These are phyloP conservation scores for Nakazawaea molendinolei DNA, from an alignment of 805 yeast species.

Conservation along the genomic window DNA sequence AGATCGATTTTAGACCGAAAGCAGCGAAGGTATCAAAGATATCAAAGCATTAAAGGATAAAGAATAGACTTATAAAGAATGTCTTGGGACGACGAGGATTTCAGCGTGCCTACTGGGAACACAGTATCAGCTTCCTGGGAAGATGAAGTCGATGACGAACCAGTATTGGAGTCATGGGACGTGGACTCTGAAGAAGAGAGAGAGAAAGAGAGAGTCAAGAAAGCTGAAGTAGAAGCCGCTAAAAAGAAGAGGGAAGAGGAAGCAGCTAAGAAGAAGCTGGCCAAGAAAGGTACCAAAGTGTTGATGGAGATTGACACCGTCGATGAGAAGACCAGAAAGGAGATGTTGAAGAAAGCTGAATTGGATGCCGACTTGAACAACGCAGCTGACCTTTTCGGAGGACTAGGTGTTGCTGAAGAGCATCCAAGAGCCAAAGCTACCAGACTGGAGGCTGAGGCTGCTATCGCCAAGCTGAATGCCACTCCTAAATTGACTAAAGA, in stretches of 20 bases:
- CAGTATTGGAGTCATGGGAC: slow-evolving; percentile 88
- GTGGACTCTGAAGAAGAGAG: slow-evolving; percentile 66
- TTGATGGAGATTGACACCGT: slow-evolving; percentile 56
- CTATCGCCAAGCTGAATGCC: slow-evolving; percentile 28
- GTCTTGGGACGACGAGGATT: slow-evolving; percentile 76
- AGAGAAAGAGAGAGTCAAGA: slow-evolving; percentile 28
- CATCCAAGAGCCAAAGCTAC: slow-evolving; percentile 53
- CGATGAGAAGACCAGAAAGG: slow-evolving; percentile 69
- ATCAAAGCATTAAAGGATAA: too few species aligned
- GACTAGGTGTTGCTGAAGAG: slow-evolving; percentile 48
- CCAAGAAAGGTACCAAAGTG: slow-evolving; percentile 30
- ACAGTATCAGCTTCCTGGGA: slow-evolving; percentile 72
- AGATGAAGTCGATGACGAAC: slow-evolving; percentile 70
- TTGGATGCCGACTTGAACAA: slow-evolving; percentile 80
- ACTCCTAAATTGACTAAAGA: slow-evolving; percentile 37
- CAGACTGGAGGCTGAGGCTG: slow-evolving; percentile 30
- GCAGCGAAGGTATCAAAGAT: too few species aligned
- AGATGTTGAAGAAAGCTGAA: slow-evolving; percentile 74
- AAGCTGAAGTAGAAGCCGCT: slow-evolving; percentile 29
- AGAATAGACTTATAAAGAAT: not conserved
- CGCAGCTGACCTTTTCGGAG: slow-evolving; percentile 89
- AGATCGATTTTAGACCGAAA: too few species aligned
- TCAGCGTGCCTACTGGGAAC: slow-evolving; percentile 54
- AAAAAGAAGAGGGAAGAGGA: slow-evolving; percentile 17
- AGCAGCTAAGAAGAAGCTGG: slow-evolving; percentile 30